Conservation (phyloP, 176 grass and related monocot genomes). For the Neostapfia colusana region DNA sequence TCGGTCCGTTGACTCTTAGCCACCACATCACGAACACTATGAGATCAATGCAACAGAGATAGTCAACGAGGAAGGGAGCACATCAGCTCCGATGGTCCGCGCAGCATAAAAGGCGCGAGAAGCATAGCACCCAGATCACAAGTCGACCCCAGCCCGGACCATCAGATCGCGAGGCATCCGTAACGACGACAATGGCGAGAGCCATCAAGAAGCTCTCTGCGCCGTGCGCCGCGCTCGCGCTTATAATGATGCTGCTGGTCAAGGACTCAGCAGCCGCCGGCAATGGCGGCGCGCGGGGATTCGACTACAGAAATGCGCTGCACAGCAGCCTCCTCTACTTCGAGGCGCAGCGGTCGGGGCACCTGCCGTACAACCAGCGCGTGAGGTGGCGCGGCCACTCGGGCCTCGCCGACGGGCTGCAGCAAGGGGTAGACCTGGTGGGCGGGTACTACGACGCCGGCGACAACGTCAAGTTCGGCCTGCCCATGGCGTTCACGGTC, state of each 20-base stretch:
- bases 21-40: neutral
- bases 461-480: constrained; percentile 82
- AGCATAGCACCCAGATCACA: neutral
- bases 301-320: constrained; percentile 60
- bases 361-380: constrained; percentile 78
- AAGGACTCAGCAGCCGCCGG: neutral
- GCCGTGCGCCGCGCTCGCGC: constrained; percentile 3
- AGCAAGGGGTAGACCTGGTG: constrained; percentile 77
- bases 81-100: neutral
- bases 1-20: neutral
- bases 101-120: neutral
- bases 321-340: constrained; percentile 83
- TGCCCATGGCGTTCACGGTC: constrained; percentile 75
- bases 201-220: neutral
- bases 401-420: constrained; percentile 63
- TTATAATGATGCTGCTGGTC: neutral
- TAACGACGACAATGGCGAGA: neutral
- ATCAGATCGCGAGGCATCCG: neutral
- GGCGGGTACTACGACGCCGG: constrained; percentile 79
- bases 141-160: neutral
- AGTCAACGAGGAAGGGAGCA: neutral
- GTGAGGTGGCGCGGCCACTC: constrained; percentile 72
- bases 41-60: neutral
- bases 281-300: neutral
- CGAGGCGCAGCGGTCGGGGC: constrained; percentile 90